Base-by-base conservation (phyloP, 2,329 filamentous ascomycete genomes). In the Penicillium glabrum region DNA sequence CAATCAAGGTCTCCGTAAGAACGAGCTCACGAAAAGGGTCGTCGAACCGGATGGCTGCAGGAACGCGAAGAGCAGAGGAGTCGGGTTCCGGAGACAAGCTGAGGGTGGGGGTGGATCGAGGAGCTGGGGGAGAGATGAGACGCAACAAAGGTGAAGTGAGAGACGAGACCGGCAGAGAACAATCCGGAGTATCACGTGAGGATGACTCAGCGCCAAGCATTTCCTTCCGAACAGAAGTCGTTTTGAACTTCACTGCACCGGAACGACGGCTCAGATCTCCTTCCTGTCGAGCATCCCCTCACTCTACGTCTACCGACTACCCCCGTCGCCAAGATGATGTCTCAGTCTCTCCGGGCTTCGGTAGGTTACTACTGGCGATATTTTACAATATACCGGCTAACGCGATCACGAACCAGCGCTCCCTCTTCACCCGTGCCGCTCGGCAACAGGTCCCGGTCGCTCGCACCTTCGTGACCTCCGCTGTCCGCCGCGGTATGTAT, bases 401-500 rank as follows among this genome's bases (percentile, higher is more conserved):
- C 53, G 50, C 45, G 45, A 54, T 49, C 11, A 57, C 43, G 65
- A 58, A 56, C 59, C 29, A 87, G 85, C 82, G 84, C 79, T 83
- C 83, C 75, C 75, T 84, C 72, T 75, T 87, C 73, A 79, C 80
- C 77, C 83, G 85, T 77, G 79, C 82, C 70, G 80, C 80, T 76
- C 82, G 82, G 72, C 83, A 82, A 72, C 82, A 83, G 72, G 77
- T 77, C 74, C 74, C 77, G 74, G 72, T 81, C 67, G 77, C 81
- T 71, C 83, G 86, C 73, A 85, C 83, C 73, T 86, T 88, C 78
- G 80, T 87, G 77, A 82, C 82, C 65, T 83, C 85, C 64, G 80
- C 82, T 67, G 77, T 83, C 72, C 82, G 84, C 74, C 81, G 83
- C 82, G 85, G 86, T 87, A 81, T 72, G 75, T 77, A 68, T 71